These are phyloP conservation scores for Nemania serpens DNA, from an alignment of 2,329 filamentous ascomycete genomes.

Conservation along the genomic window DNA sequence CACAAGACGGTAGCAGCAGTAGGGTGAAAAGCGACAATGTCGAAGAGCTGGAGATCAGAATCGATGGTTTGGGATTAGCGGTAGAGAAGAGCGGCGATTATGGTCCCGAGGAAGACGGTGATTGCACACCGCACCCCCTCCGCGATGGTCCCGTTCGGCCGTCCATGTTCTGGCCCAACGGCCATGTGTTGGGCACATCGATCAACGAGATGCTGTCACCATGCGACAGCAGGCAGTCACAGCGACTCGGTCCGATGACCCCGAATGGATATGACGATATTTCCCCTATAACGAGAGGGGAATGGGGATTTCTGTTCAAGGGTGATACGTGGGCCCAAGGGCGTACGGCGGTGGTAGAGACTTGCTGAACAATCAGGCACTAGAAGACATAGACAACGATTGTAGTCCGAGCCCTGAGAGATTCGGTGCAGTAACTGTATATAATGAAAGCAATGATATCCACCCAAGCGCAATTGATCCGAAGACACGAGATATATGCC, in stretches of 20 bases:
- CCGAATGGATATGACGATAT: slow-evolving; percentile 66
- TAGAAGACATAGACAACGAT: slow-evolving; percentile 1
- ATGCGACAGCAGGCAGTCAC: slow-evolving; percentile 25
- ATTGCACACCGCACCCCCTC: slow-evolving; percentile 39
- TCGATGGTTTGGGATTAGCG: slow-evolving; percentile 24
- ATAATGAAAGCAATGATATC: slow-evolving; percentile 13
- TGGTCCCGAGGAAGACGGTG: slow-evolving; percentile 34
- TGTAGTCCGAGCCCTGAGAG: slow-evolving; percentile 2
- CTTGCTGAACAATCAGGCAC: slow-evolving; percentile 45
- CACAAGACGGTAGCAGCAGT: not conserved
- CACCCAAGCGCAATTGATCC: not conserved
- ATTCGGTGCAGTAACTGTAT: slow-evolving; percentile 15
- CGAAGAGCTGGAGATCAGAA: slow-evolving; percentile 32
- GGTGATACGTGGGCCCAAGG: slow-evolving; percentile 50
- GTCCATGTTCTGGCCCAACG: slow-evolving; percentile 28
- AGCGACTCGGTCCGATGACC: slow-evolving; percentile 54
- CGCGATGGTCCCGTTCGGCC: slow-evolving; percentile 25
- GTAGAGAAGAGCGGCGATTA: slow-evolving; percentile 44
- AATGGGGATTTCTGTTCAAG: slow-evolving; percentile 66
- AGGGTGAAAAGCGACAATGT: not conserved
- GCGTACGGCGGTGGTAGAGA: slow-evolving; percentile 57
- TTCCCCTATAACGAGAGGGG: slow-evolving; percentile 63
- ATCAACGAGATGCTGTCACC: slow-evolving; percentile 51
- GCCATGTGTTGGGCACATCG: slow-evolving; percentile 36
- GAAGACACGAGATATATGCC: not conserved